phyloP scores from a whole-genome alignment of 208 protist species.

The Leptomonas pyrrhocoris region DNA sequence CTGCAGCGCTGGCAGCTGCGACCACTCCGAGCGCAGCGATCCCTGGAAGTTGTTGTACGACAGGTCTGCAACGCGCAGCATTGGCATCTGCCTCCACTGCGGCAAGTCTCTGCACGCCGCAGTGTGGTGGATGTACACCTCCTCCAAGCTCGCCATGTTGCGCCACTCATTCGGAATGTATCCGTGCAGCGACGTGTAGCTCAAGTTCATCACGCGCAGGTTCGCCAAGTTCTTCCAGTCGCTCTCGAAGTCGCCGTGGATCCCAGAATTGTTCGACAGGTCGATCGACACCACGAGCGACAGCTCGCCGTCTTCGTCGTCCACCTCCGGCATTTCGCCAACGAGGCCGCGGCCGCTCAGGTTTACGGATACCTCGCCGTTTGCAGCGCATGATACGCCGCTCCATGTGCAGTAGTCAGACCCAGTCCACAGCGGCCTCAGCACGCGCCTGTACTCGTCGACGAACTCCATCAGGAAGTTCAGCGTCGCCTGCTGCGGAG shows the following conservation, averaged over 20 bases:
- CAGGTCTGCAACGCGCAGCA: conserved; percentile 28
- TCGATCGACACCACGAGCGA: conserved; percentile 26
- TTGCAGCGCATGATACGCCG: conserved; percentile 29
- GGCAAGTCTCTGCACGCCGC: conserved; percentile 23
- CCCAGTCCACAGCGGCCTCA: conserved; percentile 26
- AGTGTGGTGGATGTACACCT: conserved; percentile 34
- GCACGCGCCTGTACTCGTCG: conserved; percentile 13
- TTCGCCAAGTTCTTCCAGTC: conserved; percentile 17
- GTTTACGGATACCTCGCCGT: conserved; percentile 28
- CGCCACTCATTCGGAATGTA: conserved; percentile 19
- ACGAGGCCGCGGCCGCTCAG: conserved; percentile 21
- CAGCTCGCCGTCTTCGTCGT: neutral
- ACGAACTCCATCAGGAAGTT: conserved; percentile 28
- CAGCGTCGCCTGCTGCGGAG: conserved; percentile 22
- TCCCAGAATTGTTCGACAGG: conserved; percentile 27
- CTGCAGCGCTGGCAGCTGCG: conserved; percentile 15
- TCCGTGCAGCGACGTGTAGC: conserved; percentile 26
- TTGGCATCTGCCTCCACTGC: conserved; percentile 26
- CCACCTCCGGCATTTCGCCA: conserved; percentile 17
- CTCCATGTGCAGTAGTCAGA: conserved; percentile 30
- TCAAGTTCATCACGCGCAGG: conserved; percentile 27
- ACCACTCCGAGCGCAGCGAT: conserved; percentile 11
- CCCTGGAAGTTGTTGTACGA: conserved; percentile 31
- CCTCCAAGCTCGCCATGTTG: conserved; percentile 21
- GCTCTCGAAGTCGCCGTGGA: conserved; percentile 18